Conservation (phyloP, 2,329 filamentous ascomycete genomes). For the Sphaerulina musiva region DNA sequence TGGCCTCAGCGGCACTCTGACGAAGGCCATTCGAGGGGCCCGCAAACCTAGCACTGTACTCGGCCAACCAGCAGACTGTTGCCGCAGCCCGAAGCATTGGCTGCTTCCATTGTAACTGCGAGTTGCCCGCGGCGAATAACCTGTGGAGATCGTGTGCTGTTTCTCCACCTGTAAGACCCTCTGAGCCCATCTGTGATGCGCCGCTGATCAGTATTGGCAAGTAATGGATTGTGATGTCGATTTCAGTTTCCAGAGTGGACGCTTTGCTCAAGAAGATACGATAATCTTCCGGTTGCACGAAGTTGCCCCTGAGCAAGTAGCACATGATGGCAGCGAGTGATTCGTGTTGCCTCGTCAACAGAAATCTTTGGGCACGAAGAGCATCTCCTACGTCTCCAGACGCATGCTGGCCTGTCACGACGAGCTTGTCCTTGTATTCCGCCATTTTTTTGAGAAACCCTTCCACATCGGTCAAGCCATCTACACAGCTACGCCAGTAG, state of each 20-base stretch:
- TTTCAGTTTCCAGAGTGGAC: conserved; percentile 68
- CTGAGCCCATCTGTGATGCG: conserved; percentile 70
- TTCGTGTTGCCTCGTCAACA: conserved; percentile 84
- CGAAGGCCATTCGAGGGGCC: conserved; percentile 25
- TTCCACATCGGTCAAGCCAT: conserved; percentile 69
- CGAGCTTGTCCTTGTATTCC: conserved; percentile 68
- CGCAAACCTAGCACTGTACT: conserved; percentile 75
- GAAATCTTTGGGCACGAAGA: conserved; percentile 71
- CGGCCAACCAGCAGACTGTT: conserved; percentile 79
- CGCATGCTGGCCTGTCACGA: conserved; percentile 63
- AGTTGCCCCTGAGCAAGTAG: conserved; percentile 68
- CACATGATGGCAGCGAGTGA: conserved; percentile 73
- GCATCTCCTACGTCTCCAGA: conserved; percentile 65
- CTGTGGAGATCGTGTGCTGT: conserved; percentile 66
- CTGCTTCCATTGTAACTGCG: conserved; percentile 64
- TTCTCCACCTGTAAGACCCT: conserved; percentile 56
- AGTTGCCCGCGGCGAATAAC: conserved; percentile 58
- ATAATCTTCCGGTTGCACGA: conserved; percentile 66
- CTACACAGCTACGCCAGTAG: conserved; percentile 68
- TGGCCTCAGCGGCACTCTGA: conserved; percentile 57
- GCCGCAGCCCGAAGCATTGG: conserved; percentile 72
- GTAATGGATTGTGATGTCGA: conserved; percentile 69
- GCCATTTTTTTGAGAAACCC: conserved; percentile 66
- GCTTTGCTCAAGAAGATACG: conserved; percentile 61
- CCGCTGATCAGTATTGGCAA: conserved; percentile 72